A percentile compares a stretch with the other conserved stretches of the same genome.
Conservation (phyloP, 2,329 filamentous ascomycete genomes). For the Pseudogymnoascus sp. region DNA sequence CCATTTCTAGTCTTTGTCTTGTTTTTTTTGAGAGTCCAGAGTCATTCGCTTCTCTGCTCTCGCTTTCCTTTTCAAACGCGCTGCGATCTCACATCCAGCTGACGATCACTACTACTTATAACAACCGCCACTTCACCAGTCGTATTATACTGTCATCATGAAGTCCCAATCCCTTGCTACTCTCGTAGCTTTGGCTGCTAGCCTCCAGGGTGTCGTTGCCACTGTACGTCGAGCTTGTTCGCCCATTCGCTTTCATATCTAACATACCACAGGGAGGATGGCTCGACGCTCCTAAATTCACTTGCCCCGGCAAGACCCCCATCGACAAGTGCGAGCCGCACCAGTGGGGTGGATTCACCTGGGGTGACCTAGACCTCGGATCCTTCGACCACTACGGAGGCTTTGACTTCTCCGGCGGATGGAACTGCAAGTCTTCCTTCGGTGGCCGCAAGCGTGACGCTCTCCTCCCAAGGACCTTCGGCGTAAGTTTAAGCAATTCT, state of each 20-base stretch:
- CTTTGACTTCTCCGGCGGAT: conserved; percentile 63
- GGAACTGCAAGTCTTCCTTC: conserved; percentile 55
- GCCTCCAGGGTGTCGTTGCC: conserved; percentile 38
- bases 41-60: conserved; percentile 39
- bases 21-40: conserved; percentile 27
- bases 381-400: conserved; percentile 58
- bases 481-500: conserved; percentile 32
- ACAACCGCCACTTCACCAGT: conserved; percentile 19
- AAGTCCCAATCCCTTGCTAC: conserved; percentile 30
- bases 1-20: conserved; percentile 18
- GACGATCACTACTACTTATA: conserved; percentile 19
- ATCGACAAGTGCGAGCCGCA: conserved; percentile 63
- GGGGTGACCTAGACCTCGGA: conserved; percentile 54
- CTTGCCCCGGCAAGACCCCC: conserved; percentile 62
- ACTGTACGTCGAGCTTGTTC: conserved; percentile 19
- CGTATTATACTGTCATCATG: conserved; percentile 30
- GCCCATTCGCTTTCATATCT: conserved; percentile 4
- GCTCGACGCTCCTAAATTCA: conserved; percentile 47
- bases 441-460: conserved; percentile 48
- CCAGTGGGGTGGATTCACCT: conserved; percentile 66
- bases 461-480: conserved; percentile 31
- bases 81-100: conserved; percentile 12
- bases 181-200: conserved; percentile 39
- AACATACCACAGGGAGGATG: conserved; percentile 36
- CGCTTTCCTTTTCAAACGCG: conserved; percentile 26